Evolutionary conservation across 352 stramenopile genomes (phyloP).

Genomic region (Pythium periplocum): DNA sequence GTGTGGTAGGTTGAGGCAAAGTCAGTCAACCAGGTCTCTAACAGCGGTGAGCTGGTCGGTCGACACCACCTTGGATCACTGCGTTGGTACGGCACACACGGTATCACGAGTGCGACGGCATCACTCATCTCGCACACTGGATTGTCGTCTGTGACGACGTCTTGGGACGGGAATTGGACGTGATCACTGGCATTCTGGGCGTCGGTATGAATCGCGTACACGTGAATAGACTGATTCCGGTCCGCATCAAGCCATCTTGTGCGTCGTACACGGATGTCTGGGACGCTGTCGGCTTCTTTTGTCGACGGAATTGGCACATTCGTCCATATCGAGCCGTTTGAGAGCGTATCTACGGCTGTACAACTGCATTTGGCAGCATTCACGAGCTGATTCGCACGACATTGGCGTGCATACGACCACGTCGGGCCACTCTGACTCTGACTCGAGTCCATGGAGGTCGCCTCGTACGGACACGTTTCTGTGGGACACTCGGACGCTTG

Average conservation of each 20-base stretch:
- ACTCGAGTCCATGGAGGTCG: not conserved
- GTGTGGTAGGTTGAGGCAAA: slow-evolving; percentile 7
- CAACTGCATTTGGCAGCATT: slow-evolving; percentile 11
- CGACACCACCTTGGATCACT: slow-evolving; percentile 29
- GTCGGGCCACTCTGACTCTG: too few relatives aligned
- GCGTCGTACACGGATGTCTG: slow-evolving; percentile 4
- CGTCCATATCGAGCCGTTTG: slow-evolving; percentile 10
- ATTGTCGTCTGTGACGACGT: not conserved
- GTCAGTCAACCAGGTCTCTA: slow-evolving; percentile 23
- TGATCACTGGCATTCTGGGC: not conserved
- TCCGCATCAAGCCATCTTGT: slow-evolving; percentile 4
- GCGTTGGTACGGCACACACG: slow-evolving; percentile 22
- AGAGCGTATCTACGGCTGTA: slow-evolving; percentile 12
- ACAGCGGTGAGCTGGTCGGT: slow-evolving; percentile 12
- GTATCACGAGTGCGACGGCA: slow-evolving; percentile 8
- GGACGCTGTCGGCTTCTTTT: not conserved
- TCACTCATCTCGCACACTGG: not conserved
- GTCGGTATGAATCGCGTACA: slow-evolving; percentile 7
- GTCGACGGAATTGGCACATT: not conserved
- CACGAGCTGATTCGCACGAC: slow-evolving; percentile 10
- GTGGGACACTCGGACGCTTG: not conserved
- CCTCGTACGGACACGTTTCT: not conserved
- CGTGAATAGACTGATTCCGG: slow-evolving; percentile 3
- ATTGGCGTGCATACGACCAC: not conserved
- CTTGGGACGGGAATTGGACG: too few relatives aligned